Percentiles rank a stretch among this genome's conserved stretches.
Conservation (phyloP, 2,329 filamentous ascomycete species). For the Hawksworthiomyces lignivorus region DNA sequence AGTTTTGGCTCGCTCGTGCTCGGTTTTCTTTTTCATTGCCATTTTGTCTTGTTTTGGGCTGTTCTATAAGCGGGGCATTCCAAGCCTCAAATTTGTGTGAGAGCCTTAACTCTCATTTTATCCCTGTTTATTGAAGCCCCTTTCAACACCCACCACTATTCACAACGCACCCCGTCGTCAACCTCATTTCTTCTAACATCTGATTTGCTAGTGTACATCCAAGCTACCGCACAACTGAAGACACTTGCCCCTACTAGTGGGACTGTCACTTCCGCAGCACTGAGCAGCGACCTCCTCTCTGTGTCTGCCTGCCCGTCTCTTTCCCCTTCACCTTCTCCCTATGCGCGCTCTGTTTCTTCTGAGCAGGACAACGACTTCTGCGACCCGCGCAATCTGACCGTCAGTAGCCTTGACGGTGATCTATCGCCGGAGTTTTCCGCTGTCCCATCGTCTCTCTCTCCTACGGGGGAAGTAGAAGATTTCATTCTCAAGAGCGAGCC, state of each 20-base stretch:
- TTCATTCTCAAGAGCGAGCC: slow-evolving; percentile 39
- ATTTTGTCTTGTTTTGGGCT: slow-evolving; percentile 1
- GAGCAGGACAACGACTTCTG: slow-evolving; percentile 78
- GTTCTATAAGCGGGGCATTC: too few relatives aligned
- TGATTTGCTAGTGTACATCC: slow-evolving; percentile 46
- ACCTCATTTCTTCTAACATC: too few relatives aligned
- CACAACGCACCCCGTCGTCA: too few relatives aligned
- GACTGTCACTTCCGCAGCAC: slow-evolving; percentile 28
- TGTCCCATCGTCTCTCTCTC: slow-evolving; percentile 52
- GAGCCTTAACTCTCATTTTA: too few relatives aligned
- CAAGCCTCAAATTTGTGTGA: too few relatives aligned
- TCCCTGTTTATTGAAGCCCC: background rate
- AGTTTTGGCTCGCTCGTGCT: slow-evolving; percentile 30
- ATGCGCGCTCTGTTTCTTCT: slow-evolving; percentile 59
- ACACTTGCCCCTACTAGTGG: slow-evolving; percentile 21
- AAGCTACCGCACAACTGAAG: too few relatives aligned
- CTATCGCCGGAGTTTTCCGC: slow-evolving; percentile 56
- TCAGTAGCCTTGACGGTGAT: slow-evolving; percentile 47
- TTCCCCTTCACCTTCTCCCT: slow-evolving; percentile 78
- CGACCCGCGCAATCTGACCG: slow-evolving; percentile 82
- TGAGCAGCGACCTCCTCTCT: slow-evolving; percentile 62
- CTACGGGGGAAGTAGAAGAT: slow-evolving; percentile 55
- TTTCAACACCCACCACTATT: background rate
- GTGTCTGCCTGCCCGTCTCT: slow-evolving; percentile 65
- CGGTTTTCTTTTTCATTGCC: slow-evolving; percentile 4